Evolutionary conservation across 768 basidiomycete genomes (phyloP), one percentile per base, ranked within the genome.

Genomic region (Amanita polypyramis): DNA sequence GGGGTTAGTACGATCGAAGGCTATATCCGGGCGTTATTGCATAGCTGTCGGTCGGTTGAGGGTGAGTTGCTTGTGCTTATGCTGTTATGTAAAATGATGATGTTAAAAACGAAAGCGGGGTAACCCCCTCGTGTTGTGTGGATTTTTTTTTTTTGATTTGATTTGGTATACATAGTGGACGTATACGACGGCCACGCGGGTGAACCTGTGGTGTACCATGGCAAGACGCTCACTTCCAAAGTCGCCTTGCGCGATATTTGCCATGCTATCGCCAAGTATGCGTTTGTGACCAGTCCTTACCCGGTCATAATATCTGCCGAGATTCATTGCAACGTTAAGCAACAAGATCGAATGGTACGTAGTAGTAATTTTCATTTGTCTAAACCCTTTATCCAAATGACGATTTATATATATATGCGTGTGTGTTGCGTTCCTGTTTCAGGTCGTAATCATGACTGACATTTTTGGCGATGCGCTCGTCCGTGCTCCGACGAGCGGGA

Each of bases 221-320:
- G 92, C 37, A 87, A 86, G 54, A 96, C 94, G 0, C 72, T 97
- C 36, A 98, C 94, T 0, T 78, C 84, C 10, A 91, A 88, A 58
- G 81, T 98, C 2, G 68, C 89, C 0, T 71, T 89, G 1, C 80
- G 90, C 14, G 85, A 88, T 52, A 80, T 93, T 40, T 91, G 91
- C 60, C 70, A 79, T 41, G 88, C 91, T 0, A 90, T 98, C 60
- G 74, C 75, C 43, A 90, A 91, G 59, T 98, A 97, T 58, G 95
- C 88, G 1, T 98, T 99, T 58, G 81, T 91, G 39, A 80, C 88
- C 0, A 95, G 92, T 2, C 88, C 92, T 0, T 97, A 93, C 62
- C 96, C 96, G 0, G 76, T 99, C 61, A 89, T 99, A 66, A 88
- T 99, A 46, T 95, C 92, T 3, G 90, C 93, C n/a, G 96, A 99